A percentile compares a stretch with the other conserved stretches of the same genome.
phyloP scores from a whole-genome alignment of 805 yeast genomes.

The Candida anglica region DNA sequence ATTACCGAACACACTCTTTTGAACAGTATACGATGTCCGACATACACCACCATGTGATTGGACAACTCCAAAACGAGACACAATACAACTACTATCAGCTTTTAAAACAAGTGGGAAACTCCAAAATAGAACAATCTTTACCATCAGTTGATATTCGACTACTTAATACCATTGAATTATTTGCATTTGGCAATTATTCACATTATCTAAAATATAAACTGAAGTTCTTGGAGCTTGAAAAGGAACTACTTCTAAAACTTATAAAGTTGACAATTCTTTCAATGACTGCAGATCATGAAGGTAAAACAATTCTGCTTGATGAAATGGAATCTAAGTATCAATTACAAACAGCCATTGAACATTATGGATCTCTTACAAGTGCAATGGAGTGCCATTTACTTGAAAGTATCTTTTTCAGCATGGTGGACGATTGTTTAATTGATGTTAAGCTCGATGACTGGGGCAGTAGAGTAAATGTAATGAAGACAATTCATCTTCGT shows the following conservation, averaged over 20 bases:
- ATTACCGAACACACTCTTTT: too few relatives aligned
- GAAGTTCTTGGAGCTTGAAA: conserved; percentile 12
- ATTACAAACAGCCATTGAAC: conserved; percentile 10
- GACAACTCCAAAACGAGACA: conserved; percentile 2
- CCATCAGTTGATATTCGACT: conserved; percentile 1
- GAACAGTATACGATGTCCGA: too few relatives aligned
- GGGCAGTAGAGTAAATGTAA: conserved; percentile 11
- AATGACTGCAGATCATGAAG: conserved; percentile 18
- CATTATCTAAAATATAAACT: conserved; percentile 17
- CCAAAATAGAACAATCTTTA: too few relatives aligned
- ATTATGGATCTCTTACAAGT: background rate
- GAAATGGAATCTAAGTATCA: conserved; percentile 14
- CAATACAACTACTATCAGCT: conserved; percentile 3
- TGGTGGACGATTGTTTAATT: conserved; percentile 21
- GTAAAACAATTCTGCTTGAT: conserved; percentile 11
- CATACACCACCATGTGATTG: too few relatives aligned
- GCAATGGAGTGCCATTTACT: conserved; percentile 7
- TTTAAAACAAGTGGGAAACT: too few relatives aligned
- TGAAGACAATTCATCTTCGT: conserved; percentile 16
- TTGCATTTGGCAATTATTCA: conserved; percentile 30
- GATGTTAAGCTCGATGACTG: conserved; percentile 26
- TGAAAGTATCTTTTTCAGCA: conserved; percentile 18
- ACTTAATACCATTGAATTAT: conserved; percentile 31
- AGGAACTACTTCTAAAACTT: conserved; percentile 16
- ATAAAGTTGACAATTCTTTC: conserved; percentile 23